Percentiles rank a stretch among this genome's conserved stretches.
Evolutionary conservation across 768 basidiomycete species (phyloP).

Genomic region (Coprinopsis strossmayeri): DNA sequence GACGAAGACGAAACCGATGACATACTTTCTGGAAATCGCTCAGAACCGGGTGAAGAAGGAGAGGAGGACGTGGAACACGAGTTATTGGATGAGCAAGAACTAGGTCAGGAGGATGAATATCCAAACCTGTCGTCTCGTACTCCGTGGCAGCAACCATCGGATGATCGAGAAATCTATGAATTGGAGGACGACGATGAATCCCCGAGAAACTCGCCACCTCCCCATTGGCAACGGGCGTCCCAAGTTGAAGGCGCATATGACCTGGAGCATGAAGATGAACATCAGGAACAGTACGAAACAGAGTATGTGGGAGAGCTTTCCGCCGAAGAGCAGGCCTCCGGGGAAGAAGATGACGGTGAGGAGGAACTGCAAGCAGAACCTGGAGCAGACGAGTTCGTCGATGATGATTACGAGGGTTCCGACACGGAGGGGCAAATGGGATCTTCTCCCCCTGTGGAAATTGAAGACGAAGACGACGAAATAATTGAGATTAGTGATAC

Average conservation of each 20-base stretch:
- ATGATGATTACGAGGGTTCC: slow-evolving; percentile 3
- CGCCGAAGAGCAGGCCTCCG: too few species aligned
- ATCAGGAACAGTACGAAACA: too few species aligned
- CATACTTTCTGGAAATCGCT: slow-evolving; percentile 9
- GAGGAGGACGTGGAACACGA: slow-evolving; percentile 19
- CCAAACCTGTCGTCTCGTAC: too few species aligned
- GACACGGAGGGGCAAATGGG: slow-evolving; percentile 16
- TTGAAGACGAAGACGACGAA: slow-evolving; percentile 8
- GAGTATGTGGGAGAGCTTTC: too few species aligned
- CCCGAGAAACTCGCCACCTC: background rate
- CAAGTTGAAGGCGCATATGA: background rate
- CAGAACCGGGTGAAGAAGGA: slow-evolving; percentile 18
- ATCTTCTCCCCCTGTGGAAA: slow-evolving; percentile 9
- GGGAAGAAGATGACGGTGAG: too few species aligned
- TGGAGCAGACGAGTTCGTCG: slow-evolving; percentile 14
- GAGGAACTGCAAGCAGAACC: too few species aligned
- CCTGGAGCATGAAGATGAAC: slow-evolving; percentile 18
- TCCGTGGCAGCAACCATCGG: too few species aligned
- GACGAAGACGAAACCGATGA: slow-evolving; percentile 18
- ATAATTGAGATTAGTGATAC: background rate
- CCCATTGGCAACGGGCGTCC: background rate
- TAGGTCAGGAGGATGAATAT: too few species aligned
- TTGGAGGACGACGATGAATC: slow-evolving; percentile 17
- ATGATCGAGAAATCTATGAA: background rate
- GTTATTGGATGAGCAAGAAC: slow-evolving; percentile 21